Conservation (phyloP, 169 alveolate genomes). For the Plasmodium cynomolgi region DNA sequence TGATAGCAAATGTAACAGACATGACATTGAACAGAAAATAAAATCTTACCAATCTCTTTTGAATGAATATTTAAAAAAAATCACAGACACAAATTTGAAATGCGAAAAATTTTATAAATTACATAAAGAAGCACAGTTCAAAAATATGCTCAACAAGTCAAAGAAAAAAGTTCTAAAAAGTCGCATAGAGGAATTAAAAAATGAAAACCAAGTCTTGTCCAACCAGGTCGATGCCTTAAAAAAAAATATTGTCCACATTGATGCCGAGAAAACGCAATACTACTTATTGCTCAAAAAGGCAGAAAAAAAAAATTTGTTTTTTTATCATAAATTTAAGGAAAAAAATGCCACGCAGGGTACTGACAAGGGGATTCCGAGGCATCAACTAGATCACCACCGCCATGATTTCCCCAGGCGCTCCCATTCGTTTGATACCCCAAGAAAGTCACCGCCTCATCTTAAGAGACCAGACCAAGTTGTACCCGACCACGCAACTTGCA, state of each 20-base stretch:
- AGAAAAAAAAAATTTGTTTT: conserved; percentile 40
- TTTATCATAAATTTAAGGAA: conserved; percentile 46
- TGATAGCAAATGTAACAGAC: conserved; percentile 26
- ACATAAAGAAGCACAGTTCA: conserved; percentile 47
- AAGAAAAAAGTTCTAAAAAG: conserved; percentile 42
- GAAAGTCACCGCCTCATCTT: neutral
- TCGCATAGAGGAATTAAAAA: conserved; percentile 27
- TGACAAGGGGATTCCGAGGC: neutral
- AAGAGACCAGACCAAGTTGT: neutral
- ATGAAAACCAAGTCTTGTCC: conserved; percentile 17
- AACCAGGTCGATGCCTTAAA: conserved; percentile 21
- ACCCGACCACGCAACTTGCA: neutral
- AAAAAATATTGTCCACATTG: conserved; percentile 17
- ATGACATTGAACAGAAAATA: conserved; percentile 32
- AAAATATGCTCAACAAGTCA: conserved; percentile 27
- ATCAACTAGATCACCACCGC: neutral
- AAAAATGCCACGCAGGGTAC: neutral
- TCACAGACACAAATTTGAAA: conserved; percentile 47
- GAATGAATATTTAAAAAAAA: conserved; percentile 47
- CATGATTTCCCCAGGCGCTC: neutral
- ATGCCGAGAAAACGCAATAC: conserved; percentile 49
- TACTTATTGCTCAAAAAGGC: conserved; percentile 31
- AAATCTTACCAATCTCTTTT: conserved; percentile 30
- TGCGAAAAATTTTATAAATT: conserved; percentile 43
- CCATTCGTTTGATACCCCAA: neutral